phyloP scores from a whole-genome alignment of 2,329 filamentous ascomycete species.

The Capronia epimyces region DNA sequence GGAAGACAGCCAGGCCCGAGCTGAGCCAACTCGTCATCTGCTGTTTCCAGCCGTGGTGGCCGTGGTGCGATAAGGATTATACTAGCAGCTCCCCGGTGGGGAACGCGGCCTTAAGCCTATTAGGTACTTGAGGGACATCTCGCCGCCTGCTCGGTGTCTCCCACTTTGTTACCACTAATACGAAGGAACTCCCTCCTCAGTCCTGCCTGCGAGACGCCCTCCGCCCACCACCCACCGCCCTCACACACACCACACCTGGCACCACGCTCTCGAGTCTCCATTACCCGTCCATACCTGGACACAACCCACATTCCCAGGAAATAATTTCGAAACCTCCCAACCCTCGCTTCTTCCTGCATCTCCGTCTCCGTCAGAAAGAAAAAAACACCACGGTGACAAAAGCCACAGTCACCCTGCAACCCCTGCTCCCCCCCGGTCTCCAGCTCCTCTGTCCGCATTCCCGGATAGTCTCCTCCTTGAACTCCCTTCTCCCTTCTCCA shows the following conservation, averaged over 20 bases:
- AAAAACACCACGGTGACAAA: slow-evolving; percentile 2
- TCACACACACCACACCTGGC: not conserved
- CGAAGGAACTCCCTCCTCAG: too few relatives aligned
- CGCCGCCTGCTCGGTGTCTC: not conserved
- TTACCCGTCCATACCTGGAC: too few relatives aligned
- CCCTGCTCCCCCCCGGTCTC: slow-evolving; percentile 24
- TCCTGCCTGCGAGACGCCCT: too few relatives aligned
- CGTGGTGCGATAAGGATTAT: slow-evolving; percentile 16
- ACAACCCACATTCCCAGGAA: slow-evolving; percentile 10
- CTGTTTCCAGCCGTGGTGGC: not conserved
- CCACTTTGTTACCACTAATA: not conserved
- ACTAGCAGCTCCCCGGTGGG: slow-evolving; percentile 5
- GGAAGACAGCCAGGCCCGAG: not conserved
- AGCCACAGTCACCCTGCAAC: slow-evolving; percentile 6
- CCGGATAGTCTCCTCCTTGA: slow-evolving; percentile 20
- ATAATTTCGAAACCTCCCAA: slow-evolving; percentile 1
- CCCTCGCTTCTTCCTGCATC: slow-evolving; percentile 11
- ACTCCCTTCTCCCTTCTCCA: not conserved
- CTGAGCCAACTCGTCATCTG: slow-evolving; percentile 4
- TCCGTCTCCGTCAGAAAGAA: slow-evolving; percentile 14
- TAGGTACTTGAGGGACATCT: not conserved
- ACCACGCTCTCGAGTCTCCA: too few relatives aligned
- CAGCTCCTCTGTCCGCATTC: slow-evolving; percentile 24
- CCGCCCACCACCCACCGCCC: not conserved
- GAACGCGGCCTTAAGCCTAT: not conserved